A percentile compares a stretch with the other conserved stretches of the same genome.
Conservation (phyloP, 768 basidiomycete genomes). For the Thelephora ganbajun region DNA sequence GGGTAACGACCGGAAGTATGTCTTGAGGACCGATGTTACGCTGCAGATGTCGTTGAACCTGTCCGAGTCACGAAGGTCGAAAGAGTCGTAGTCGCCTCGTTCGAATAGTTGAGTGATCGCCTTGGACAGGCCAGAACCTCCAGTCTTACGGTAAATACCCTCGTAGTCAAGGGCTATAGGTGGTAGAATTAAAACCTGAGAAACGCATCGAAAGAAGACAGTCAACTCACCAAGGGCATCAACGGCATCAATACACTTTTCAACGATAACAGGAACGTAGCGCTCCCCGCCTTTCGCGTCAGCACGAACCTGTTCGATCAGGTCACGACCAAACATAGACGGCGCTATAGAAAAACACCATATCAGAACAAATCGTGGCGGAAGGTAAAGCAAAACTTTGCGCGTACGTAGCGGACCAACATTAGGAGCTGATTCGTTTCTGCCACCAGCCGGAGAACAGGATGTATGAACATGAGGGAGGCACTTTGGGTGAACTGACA, state of each 20-base stretch:
- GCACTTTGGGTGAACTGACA: constrained; percentile 83
- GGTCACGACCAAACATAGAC: constrained; percentile 87
- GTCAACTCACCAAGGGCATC: constrained; percentile 58
- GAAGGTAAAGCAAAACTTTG: background rate
- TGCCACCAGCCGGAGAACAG: constrained; percentile 32
- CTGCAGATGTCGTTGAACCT: constrained; percentile 96
- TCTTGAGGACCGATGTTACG: constrained; percentile 92
- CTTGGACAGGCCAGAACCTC: constrained; percentile 86
- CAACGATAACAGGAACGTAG: constrained; percentile 75
- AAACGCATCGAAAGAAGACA: background rate
- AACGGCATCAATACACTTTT: constrained; percentile 92
- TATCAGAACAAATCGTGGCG: constrained; percentile 6
- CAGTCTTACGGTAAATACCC: constrained; percentile 96
- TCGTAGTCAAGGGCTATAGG: constrained; percentile 79
- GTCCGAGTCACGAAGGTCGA: constrained; percentile 78
- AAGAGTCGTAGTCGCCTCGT: constrained; percentile 75
- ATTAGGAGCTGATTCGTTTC: constrained; percentile 16
- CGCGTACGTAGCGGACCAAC: constrained; percentile 20
- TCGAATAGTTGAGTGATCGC: constrained; percentile 91
- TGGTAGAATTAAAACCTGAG: background rate
- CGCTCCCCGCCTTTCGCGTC: constrained; percentile 49
- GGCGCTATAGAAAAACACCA: constrained; percentile 33
- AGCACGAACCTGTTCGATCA: constrained; percentile 67
- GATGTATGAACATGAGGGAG: constrained; percentile 46
- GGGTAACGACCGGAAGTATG: constrained; percentile 88